Evolutionary conservation across 495 filamentous ascomycete genomes (phyloP), one percentile per base, ranked within the genome.

Genomic region (Xylaria intraflava): DNA sequence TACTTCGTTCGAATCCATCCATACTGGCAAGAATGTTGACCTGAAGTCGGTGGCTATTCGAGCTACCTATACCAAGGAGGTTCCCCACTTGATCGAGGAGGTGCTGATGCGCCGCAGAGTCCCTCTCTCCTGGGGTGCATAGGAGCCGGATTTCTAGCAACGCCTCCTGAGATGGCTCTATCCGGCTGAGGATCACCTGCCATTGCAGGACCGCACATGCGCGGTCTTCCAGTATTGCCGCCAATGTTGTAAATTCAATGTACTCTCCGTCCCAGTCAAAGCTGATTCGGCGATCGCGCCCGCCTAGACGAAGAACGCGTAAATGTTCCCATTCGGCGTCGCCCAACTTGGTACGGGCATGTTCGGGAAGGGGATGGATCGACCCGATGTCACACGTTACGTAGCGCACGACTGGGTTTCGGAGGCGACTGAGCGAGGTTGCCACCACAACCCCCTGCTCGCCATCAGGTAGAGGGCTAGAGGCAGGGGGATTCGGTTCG

Each of bases 321-420:
- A 58, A 22, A 36, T 46, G 26, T 2, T 11, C 31, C 17, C 64
- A 58, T 30, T 61, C 47, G 0, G n/a, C 45, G 0, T 53, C 51
- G 6, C 61, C 19, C 2, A 68, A 36, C 2, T 27, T 16, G 6
- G 22, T 12, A 9, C 23, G 40, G 14, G 36, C 44, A 6, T 14
- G 4, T 17, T 52, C 52, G 3, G 62, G 61, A 1, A 67, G 43
- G 0, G 51, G 58, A 30, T 70, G 68, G 8, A 74, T 14, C 3
- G 69, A 72, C 5, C 59, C 68, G 10, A 72, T 33, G 44, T 75
- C 72, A 12, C 72, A 71, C 1, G 62, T 65, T 6, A 64, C 51
- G 48, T 71, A 75, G 7, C 72, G 65, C 10, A 75, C 64, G 2
- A 73, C 57, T 0, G 72, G 72, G 36, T 75, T 70, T 1, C 68